Evolutionary conservation across 208 protist species (phyloP).

Genomic region (Acanthamoeba sp.): DNA sequence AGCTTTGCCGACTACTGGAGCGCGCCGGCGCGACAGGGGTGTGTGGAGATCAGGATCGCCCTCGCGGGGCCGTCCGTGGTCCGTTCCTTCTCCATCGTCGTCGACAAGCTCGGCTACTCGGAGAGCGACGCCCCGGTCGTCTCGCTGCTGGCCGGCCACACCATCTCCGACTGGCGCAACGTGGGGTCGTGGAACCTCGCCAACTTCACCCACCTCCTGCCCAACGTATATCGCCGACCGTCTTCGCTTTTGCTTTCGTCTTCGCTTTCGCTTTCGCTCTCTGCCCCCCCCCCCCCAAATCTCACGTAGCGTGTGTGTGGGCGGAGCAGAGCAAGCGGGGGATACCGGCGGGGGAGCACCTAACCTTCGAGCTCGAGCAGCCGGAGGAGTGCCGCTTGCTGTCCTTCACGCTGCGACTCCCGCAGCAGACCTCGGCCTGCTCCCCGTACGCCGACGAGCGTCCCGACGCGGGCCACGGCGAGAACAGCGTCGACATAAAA

Average conservation of each 20-base stretch:
- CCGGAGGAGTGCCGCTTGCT: constrained; percentile 10
- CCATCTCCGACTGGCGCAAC: constrained; percentile 49
- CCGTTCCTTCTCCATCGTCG: constrained; percentile 36
- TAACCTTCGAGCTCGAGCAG: background rate
- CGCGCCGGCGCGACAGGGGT: background rate
- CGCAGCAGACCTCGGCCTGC: background rate
- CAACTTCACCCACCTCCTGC: constrained; percentile 43
- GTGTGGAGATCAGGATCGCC: constrained; percentile 30
- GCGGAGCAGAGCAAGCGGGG: background rate
- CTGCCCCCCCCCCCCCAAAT: background rate
- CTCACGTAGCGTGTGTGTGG: background rate
- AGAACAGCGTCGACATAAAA: no score
- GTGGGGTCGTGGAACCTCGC: constrained; percentile 50
- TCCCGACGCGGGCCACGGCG: no score
- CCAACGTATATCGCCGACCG: constrained; percentile 33
- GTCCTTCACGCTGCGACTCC: constrained; percentile 12
- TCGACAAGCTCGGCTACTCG: constrained; percentile 52
- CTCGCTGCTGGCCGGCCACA: constrained; percentile 17
- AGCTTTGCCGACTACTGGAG: constrained; percentile 8
- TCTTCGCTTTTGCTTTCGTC: no score
- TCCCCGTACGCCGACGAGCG: no score
- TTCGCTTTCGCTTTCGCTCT: background rate
- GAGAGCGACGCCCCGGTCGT: constrained; percentile 58
- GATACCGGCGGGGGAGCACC: background rate
- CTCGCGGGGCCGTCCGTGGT: constrained; percentile 20